Evolutionary conservation across 129 eudicot genomes (phyloP).

Genomic region (Flaveria trinervia): DNA sequence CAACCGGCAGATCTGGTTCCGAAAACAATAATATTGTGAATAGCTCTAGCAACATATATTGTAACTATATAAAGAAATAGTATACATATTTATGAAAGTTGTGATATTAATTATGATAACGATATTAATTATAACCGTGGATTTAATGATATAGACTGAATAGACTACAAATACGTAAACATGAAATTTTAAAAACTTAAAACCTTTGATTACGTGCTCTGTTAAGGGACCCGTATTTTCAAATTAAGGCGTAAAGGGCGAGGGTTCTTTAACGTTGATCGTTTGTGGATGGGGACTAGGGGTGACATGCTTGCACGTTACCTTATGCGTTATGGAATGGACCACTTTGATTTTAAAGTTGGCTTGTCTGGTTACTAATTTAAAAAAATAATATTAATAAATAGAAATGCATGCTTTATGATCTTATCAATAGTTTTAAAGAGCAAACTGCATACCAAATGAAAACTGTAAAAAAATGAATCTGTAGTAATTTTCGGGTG

Average conservation of each 20-base stretch:
- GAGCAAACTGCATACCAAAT: too few species aligned
- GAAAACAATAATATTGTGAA: too few species aligned
- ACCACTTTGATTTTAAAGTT: conserved; percentile 1
- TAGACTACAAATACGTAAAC: background rate
- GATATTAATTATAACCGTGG: background rate
- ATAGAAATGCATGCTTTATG: too few species aligned
- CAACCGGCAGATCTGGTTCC: too few species aligned
- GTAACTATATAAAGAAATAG: too few species aligned
- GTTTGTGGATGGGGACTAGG: conserved; percentile 12
- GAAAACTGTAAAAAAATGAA: too few species aligned
- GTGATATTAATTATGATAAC: background rate
- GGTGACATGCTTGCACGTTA: conserved; percentile 14
- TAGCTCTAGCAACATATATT: too few species aligned
- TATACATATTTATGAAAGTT: too few species aligned
- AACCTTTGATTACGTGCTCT: background rate
- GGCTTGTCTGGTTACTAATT: background rate
- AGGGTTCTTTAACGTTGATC: conserved; percentile 11
- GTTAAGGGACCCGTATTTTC: background rate
- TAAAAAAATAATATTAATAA: too few species aligned
- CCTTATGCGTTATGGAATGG: background rate
- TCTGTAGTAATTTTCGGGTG: too few species aligned
- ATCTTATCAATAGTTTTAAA: too few species aligned
- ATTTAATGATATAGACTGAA: background rate
- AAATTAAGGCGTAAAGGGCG: background rate
- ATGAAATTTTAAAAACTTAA: background rate